Base-by-base conservation (phyloP, 148 eudicot species). In the Rheum nobile region DNA sequence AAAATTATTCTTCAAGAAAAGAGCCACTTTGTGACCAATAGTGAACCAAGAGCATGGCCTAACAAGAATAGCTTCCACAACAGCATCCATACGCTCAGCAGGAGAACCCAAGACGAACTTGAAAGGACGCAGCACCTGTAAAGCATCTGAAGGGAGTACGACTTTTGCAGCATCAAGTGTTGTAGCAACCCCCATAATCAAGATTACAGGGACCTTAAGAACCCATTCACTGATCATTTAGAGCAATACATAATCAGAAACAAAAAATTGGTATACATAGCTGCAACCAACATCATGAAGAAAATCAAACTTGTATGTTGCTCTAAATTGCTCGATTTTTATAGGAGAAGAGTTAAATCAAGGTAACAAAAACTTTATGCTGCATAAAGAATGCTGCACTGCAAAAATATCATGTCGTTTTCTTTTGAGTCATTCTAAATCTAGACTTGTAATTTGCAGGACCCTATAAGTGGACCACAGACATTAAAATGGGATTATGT, bases 111-210 rank as follows among this genome's bases (percentile, higher is more conserved):
- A 75, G 52, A 77, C 35, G 77, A 91, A 95, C 78, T 86, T 86
- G 72, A 46, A 77, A 73, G 86, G 74, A 54, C 82, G 82, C 70
- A 95, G 69, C 74, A 67, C 77, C 74, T 82, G 85, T 46, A 85
- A 80, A 50, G 91, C 86, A 76, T 84, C 79, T 42, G 90, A 84
- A 77, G 91, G 75, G 26, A 91, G 85, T 79, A 85, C 78, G 79
- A 73, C 84, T 80, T 81, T 80, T 57, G 86, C 85, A 32, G 96
- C 86, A 85, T 95, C 88, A 76, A 85, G 71, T 41, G 83, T 90
- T 38, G 98, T 91, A 77, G 99, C 84, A 69, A 92, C 88, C 72
- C 97, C 99, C 83, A 90, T 69, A 72, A 95, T 81, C 76, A 95
- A 81, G 81, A 92, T 79, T 74, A 88, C 77, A 16, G 99, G 99